phyloP scores from a whole-genome alignment of 441 rosid species.

The Cnidoscolus chayamansa region DNA sequence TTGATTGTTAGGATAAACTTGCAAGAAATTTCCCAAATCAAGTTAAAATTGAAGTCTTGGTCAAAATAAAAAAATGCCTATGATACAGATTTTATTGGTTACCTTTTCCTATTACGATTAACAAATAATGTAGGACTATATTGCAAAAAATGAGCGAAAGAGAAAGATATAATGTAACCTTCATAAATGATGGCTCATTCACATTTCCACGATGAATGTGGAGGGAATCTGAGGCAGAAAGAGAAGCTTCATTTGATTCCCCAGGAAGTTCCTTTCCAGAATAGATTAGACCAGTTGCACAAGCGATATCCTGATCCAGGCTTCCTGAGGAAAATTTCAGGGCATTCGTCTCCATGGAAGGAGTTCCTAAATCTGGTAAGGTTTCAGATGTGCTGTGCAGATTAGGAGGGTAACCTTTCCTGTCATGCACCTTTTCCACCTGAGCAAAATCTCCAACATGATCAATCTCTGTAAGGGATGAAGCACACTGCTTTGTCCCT shows the following conservation, averaged over 20 bases:
- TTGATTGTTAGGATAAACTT: no score
- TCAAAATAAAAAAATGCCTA: no score
- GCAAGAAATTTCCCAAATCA: no score
- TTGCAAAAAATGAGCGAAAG: conserved; percentile 16
- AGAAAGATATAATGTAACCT: conserved; percentile 28
- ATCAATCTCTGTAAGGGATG: conserved; percentile 20
- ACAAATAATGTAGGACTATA: conserved; percentile 8
- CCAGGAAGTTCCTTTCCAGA: conserved; percentile 32
- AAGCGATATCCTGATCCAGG: conserved; percentile 24
- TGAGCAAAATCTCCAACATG: conserved; percentile 19
- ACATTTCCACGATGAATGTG: conserved; percentile 22
- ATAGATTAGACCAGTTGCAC: conserved; percentile 25
- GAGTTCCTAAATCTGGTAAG: conserved; percentile 18
- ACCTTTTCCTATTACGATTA: no score
- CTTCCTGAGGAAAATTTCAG: conserved; percentile 27
- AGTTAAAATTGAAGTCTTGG: no score
- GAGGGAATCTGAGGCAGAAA: conserved; percentile 35
- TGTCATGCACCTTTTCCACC: conserved; percentile 26
- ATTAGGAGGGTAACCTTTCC: conserved; percentile 17
- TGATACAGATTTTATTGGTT: no score
- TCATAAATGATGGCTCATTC: conserved; percentile 39
- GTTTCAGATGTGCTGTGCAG: conserved; percentile 27
- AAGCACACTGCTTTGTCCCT: conserved; percentile 20
- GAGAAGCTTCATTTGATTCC: conserved; percentile 35
- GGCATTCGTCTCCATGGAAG: conserved; percentile 24